Evolutionary conservation across 2,329 filamentous ascomycete genomes (phyloP).

Genomic region (Calycina marina): DNA sequence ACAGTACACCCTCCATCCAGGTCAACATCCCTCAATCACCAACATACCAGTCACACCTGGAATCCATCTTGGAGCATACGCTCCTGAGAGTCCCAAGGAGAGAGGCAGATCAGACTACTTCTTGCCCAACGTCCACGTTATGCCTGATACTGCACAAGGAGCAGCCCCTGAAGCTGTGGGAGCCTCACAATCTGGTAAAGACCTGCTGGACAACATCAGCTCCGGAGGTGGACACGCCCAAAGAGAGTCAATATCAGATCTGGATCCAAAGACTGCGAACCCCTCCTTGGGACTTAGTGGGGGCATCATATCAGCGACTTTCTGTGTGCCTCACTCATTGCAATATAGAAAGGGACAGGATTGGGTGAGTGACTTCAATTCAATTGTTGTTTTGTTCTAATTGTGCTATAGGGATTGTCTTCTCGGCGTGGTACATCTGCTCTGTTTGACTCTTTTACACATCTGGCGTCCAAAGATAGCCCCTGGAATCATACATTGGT

Average conservation of each 20-base stretch:
- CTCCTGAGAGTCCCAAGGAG: slow-evolving; percentile 1
- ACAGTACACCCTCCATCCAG: slow-evolving; percentile 17
- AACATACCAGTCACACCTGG: slow-evolving; percentile 21
- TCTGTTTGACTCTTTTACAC: slow-evolving; percentile 78
- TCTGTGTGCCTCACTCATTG: slow-evolving; percentile 45
- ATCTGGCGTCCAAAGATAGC: slow-evolving; percentile 69
- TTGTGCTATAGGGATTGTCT: slow-evolving; percentile 46
- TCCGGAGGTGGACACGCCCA: slow-evolving; percentile 22
- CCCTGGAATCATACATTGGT: slow-evolving; percentile 88
- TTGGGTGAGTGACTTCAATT: slow-evolving; percentile 36
- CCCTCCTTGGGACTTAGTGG: slow-evolving; percentile 44
- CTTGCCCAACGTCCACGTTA: slow-evolving; percentile 7
- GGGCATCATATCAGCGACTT: slow-evolving; percentile 53
- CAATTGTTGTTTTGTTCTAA: slow-evolving; percentile 8
- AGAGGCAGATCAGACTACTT: slow-evolving; percentile 16
- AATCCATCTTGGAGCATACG: slow-evolving; percentile 13
- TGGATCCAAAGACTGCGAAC: slow-evolving; percentile 35
- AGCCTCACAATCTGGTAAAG: slow-evolving; percentile 26
- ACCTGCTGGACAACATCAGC: slow-evolving; percentile 30
- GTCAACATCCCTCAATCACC: slow-evolving; percentile 14
- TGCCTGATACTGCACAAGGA: slow-evolving; percentile 12
- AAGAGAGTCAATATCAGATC: slow-evolving; percentile 35
- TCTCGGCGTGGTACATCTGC: slow-evolving; percentile 77
- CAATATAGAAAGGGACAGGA: slow-evolving; percentile 42
- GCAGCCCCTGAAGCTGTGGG: slow-evolving; percentile 20